Percentiles rank a stretch among this genome's conserved stretches.
Conservation (phyloP, 495 filamentous ascomycete species). For the Jackrogersella multiformis region DNA sequence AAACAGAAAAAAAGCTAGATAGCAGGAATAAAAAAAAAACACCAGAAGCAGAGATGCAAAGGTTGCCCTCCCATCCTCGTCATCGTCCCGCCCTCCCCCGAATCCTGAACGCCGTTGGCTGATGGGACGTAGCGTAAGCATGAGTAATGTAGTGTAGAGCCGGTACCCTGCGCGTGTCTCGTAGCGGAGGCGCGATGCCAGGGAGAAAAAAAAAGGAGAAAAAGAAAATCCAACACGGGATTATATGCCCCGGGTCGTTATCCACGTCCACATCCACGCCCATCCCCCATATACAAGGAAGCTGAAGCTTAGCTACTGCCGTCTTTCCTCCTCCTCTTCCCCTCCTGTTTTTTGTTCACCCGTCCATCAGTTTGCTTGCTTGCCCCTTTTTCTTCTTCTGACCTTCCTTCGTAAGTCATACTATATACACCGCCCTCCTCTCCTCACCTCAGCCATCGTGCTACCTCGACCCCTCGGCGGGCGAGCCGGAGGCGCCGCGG, state of each 20-base stretch:
- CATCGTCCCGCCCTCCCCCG: background rate
- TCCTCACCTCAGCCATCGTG: background rate
- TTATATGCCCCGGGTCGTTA: background rate
- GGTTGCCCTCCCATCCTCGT: too few relatives aligned
- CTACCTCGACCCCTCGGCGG: conserved; percentile 21
- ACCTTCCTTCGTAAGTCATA: background rate
- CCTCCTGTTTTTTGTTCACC: too few relatives aligned
- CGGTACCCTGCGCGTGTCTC: background rate
- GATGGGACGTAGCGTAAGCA: background rate
- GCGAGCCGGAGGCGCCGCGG: background rate
- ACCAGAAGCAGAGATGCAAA: conserved; percentile 3
- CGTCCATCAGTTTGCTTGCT: too few relatives aligned
- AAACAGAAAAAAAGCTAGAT: conserved; percentile 1
- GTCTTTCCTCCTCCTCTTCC: too few relatives aligned
- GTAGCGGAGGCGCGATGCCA: background rate
- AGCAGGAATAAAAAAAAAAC: too few relatives aligned
- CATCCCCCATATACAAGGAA: background rate
- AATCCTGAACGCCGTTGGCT: conserved; percentile 16
- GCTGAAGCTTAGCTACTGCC: background rate
- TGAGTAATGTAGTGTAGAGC: conserved; percentile 6
- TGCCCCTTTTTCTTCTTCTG: background rate
- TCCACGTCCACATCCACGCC: background rate
- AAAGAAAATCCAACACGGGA: conserved; percentile 1
- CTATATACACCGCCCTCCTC: background rate
- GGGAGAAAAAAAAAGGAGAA: background rate